These are phyloP conservation scores for Lepidium africanum DNA, from an alignment of 345 rosid genomes.

Conservation along the genomic window DNA sequence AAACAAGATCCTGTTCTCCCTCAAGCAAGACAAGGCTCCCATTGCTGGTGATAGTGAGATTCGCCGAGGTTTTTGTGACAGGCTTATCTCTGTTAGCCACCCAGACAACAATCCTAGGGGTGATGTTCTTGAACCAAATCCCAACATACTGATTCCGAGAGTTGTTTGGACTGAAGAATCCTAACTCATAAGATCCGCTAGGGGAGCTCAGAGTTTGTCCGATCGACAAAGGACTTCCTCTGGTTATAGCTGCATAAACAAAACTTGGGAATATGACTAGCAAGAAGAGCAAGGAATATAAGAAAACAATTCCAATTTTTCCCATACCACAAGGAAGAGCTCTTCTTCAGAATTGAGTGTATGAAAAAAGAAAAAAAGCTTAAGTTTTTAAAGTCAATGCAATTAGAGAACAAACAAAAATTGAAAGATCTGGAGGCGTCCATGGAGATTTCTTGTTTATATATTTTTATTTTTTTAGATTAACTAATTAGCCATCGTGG, in stretches of 20 bases:
- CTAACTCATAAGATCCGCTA: constrained; percentile 25
- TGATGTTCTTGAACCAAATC: constrained; percentile 37
- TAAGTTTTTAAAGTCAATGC: constrained; percentile 13
- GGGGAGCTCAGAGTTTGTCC: constrained; percentile 25
- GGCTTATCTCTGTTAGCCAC: constrained; percentile 49
- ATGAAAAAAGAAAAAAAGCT: neutral
- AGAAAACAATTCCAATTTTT: constrained; percentile 6
- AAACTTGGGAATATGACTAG: constrained; percentile 3
- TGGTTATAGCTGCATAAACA: constrained; percentile 24
- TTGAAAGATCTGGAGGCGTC: constrained; percentile 3
- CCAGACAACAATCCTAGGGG: constrained; percentile 32
- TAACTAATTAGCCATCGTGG: neutral
- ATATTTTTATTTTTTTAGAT: neutral
- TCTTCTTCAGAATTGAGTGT: neutral
- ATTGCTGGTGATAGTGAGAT: constrained; percentile 17
- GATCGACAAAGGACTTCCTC: constrained; percentile 15
- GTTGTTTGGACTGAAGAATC: constrained; percentile 28
- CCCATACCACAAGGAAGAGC: constrained; percentile 8
- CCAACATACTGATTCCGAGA: constrained; percentile 36
- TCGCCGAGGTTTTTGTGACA: constrained; percentile 17
- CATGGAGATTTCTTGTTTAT: neutral
- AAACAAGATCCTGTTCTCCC: constrained; percentile 19
- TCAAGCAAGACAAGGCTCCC: constrained; percentile 24
- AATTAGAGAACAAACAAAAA: constrained; percentile 3
- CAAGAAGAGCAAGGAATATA: constrained; percentile 9